Evolutionary conservation across 495 filamentous ascomycete genomes (phyloP).

Genomic region (Talaromyces adpressus): DNA sequence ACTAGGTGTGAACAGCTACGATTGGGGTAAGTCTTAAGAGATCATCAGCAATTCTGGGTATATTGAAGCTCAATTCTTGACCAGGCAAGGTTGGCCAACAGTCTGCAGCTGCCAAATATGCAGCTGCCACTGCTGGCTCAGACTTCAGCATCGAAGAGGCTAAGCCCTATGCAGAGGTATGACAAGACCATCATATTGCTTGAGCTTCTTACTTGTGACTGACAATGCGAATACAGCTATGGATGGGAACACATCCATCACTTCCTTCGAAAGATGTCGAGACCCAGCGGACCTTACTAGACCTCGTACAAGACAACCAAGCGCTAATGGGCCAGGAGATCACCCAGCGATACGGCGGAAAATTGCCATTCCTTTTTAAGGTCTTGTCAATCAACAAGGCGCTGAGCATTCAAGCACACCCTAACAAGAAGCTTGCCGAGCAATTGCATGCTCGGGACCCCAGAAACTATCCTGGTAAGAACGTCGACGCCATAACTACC

Average conservation of each 20-base stretch:
- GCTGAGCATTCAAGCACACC: conserved; percentile 93
- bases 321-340: conserved; percentile 68
- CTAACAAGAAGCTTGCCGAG: conserved; percentile 96
- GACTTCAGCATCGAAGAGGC: conserved; percentile 71
- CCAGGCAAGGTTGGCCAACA: conserved; percentile 66
- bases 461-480: conserved; percentile 80
- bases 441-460: conserved; percentile 76
- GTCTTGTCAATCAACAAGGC: conserved; percentile 91
- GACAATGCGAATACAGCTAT: conserved; percentile 52
- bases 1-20: conserved; percentile 88
- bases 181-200: conserved; percentile 19
- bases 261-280: conserved; percentile 84
- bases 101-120: conserved; percentile 69
- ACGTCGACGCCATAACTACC: neutral
- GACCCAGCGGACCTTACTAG: conserved; percentile 81
- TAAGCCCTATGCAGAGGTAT: conserved; percentile 78
- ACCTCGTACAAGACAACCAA: conserved; percentile 83
- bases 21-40: conserved; percentile 64
- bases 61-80: conserved; percentile 11
- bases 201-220: conserved; percentile 4
- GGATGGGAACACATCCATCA: conserved; percentile 98
- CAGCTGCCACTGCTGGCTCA: conserved; percentile 63
- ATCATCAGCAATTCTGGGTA: conserved; percentile 4
- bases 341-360: conserved; percentile 62
- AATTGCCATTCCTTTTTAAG: conserved; percentile 95